phyloP scores from a whole-genome alignment of 2,329 filamentous ascomycete genomes.

The Ophiosphaerella narmari region DNA sequence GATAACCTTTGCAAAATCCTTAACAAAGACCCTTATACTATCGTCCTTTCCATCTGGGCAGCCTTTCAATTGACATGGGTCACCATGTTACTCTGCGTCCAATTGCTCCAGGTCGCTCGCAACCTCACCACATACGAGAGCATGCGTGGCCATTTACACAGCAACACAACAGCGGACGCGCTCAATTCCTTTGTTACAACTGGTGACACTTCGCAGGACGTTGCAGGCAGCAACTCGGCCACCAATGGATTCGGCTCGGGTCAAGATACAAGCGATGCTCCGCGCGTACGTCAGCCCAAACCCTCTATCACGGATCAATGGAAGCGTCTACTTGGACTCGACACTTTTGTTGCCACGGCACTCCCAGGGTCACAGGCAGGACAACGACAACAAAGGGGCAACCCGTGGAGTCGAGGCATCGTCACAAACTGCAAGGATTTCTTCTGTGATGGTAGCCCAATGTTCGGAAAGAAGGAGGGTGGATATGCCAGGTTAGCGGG shows the following conservation, averaged over 20 bases:
- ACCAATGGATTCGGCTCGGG: slow-evolving; percentile 66
- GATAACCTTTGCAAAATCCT: slow-evolving; percentile 74
- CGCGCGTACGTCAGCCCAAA: slow-evolving; percentile 54
- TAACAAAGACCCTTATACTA: slow-evolving; percentile 81
- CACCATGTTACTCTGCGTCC: slow-evolving; percentile 93
- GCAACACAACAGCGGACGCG: slow-evolving; percentile 60
- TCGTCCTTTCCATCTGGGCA: slow-evolving; percentile 79
- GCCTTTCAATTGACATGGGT: slow-evolving; percentile 91
- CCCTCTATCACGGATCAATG: slow-evolving; percentile 76
- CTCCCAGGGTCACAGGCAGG: slow-evolving; percentile 68
- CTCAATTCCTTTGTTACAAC: slow-evolving; percentile 78
- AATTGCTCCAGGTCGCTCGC: slow-evolving; percentile 87
- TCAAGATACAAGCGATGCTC: slow-evolving; percentile 53
- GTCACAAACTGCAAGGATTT: slow-evolving; percentile 95
- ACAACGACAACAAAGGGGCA: slow-evolving; percentile 58
- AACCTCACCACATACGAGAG: slow-evolving; percentile 97
- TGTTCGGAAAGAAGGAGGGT: slow-evolving; percentile 75
- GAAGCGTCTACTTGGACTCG: slow-evolving; percentile 84
- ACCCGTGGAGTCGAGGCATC: slow-evolving; percentile 83
- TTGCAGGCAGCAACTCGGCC: slow-evolving; percentile 27
- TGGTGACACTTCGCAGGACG: slow-evolving; percentile 66
- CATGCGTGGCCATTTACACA: slow-evolving; percentile 79
- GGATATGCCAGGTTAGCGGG: slow-evolving; percentile 79
- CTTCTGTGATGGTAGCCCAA: slow-evolving; percentile 85
- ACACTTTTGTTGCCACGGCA: slow-evolving; percentile 91